Evolutionary conservation across 2,329 filamentous ascomycete species (phyloP), one percentile per base, ranked within the genome.

Genomic region (Endoconidiophora polonica): DNA sequence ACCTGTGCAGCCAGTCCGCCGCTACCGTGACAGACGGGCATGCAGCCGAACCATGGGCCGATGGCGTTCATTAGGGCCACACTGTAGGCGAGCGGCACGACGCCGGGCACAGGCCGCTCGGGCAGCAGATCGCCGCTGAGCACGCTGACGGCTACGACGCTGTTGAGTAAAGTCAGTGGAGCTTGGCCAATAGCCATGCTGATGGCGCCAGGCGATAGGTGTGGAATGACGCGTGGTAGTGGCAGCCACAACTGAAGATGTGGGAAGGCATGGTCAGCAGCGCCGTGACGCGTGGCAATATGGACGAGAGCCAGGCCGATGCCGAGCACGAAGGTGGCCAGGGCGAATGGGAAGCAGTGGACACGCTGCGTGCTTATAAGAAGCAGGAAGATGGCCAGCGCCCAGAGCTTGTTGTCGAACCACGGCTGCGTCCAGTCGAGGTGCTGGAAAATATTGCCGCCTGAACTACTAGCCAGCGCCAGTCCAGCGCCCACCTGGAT

Each of bases 1-100:
- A 86, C 86, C 62, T 96, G 90, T 0, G 83, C 91, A 4, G 91
- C 91, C 0, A 96, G 69, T 0, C 90, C 90, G 2, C 90, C 90
- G 0, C 86, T 86, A 4, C 90, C 90, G 61, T 96, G 91, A 60
- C 91, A 96, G 3, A 91, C 79, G 2, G 90, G 91, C 91, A 95
- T 96, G 4, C 83, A 83, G 44, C 88, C 88, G 58, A 94, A 93
- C 84, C 86, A 94, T 58, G 85, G 88, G 14, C 83, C 83, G 1
- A 83, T 62, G 3, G 95, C 67, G 61, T 96, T 96, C 77, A 94
- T 93, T 2, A 70, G 59, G 0, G 81, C 80, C 3, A 96, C 85
- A 49, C 86, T 94, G 53, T 88, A 62, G 1, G 88, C 90, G 26
- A 96, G 70, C 0, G 79, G 71, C 0, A 86, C 90, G 4, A 86